Percentiles rank a stretch among this genome's conserved stretches.
Conservation (phyloP, 2,329 filamentous ascomycete genomes). For the Phialemoniopsis sp. region DNA sequence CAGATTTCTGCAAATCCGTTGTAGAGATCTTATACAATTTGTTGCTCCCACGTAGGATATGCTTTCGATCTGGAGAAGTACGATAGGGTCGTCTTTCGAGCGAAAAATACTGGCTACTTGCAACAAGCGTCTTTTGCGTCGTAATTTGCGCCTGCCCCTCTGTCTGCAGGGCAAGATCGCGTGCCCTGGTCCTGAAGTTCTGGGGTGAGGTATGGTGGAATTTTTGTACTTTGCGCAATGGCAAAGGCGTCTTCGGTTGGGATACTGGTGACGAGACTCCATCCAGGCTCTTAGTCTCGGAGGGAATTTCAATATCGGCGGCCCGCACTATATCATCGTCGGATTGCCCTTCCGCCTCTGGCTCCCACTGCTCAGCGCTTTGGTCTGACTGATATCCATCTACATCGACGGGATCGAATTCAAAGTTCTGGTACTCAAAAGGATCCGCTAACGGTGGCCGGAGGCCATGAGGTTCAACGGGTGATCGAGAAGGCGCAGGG, state of each 20-base stretch:
- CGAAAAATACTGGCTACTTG: constrained; percentile 8
- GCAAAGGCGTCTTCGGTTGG: not conserved
- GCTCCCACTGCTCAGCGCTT: too few relatives aligned
- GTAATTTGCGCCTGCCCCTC: not conserved
- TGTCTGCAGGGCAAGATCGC: constrained; percentile 11
- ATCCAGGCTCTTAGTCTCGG: too few relatives aligned
- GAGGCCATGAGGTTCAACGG: too few relatives aligned
- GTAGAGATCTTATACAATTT: constrained; percentile 7
- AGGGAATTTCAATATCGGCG: not conserved
- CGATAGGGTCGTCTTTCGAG: constrained; percentile 17
- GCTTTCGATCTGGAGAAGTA: constrained; percentile 8
- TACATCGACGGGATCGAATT: too few relatives aligned
- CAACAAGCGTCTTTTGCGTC: not conserved
- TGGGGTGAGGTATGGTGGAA: constrained; percentile 3
- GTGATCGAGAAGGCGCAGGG: too few relatives aligned
- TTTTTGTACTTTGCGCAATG: too few relatives aligned
- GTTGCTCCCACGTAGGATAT: constrained; percentile 10
- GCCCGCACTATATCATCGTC: not conserved
- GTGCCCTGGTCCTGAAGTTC: constrained; percentile 11
- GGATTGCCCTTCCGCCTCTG: not conserved
- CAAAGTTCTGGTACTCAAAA: too few relatives aligned
- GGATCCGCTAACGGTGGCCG: too few relatives aligned
- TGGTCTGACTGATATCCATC: too few relatives aligned
- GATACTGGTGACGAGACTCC: not conserved
- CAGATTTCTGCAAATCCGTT: constrained; percentile 3